Evolutionary conservation across 371 early-diverging fungal genomes (phyloP).

Genomic region (Nematocida major): DNA sequence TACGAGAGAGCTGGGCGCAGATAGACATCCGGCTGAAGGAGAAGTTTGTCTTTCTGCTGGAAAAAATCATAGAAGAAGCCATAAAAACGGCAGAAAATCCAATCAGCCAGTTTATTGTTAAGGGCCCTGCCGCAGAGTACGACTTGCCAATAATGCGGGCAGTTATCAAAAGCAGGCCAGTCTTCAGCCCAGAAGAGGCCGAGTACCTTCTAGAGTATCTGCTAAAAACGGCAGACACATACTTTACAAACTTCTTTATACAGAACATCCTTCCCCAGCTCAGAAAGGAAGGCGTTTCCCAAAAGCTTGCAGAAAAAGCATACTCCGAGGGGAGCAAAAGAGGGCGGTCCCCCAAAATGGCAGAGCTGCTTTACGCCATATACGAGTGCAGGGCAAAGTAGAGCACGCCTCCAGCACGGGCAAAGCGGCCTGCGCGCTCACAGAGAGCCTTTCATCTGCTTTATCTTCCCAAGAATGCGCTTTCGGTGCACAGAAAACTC

Average conservation of each 20-base stretch:
- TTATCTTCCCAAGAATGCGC: conserved; percentile 21
- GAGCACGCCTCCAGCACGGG: neutral
- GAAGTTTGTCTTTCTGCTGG: conserved; percentile 26
- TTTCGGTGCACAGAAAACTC: conserved; percentile 38
- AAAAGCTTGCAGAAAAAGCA: conserved; percentile 8
- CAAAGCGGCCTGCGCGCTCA: neutral
- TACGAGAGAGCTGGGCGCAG: neutral
- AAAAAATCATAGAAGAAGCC: neutral
- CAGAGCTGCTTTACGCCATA: conserved; percentile 8
- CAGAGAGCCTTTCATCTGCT: neutral
- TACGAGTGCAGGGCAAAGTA: neutral
- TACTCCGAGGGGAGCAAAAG: conserved; percentile 13
- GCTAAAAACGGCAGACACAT: neutral
- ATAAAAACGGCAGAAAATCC: neutral
- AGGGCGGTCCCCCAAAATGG: neutral
- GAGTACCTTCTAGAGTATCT: conserved; percentile 18
- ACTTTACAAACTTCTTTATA: conserved; percentile 35
- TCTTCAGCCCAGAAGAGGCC: neutral
- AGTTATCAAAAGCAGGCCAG: neutral
- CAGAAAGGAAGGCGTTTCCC: neutral
- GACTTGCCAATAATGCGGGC: conserved; percentile 9
- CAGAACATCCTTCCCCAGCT: conserved; percentile 10
- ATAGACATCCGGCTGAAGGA: conserved; percentile 17
- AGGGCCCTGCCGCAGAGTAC: conserved; percentile 28
- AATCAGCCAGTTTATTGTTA: conserved; percentile 15